Evolutionary conservation across 192 early-diverging fungal genomes (phyloP).

Genomic region (Coemansia sp.): DNA sequence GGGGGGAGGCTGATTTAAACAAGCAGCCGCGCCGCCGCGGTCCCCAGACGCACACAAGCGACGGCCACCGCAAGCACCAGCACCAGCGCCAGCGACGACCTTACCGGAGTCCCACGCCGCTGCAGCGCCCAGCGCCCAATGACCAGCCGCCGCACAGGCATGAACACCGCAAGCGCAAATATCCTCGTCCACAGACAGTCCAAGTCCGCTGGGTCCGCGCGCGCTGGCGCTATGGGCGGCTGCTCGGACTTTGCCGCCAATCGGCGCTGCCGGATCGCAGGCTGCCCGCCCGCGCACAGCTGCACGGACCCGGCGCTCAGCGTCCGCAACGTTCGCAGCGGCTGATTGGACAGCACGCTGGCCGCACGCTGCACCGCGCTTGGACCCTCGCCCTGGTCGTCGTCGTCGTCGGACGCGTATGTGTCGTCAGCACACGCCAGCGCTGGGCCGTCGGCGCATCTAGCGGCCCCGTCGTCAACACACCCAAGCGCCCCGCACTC

Average conservation of each 20-base stretch:
- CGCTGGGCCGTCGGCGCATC: neutral
- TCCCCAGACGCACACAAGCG: slow-evolving; percentile 13
- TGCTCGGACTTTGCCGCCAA: neutral
- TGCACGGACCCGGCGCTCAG: neutral
- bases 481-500: slow-evolving; percentile 22
- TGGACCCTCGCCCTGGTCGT: too few species aligned
- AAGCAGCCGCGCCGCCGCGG: neutral
- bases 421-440: too few species aligned
- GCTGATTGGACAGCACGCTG: neutral
- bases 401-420: neutral
- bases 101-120: neutral
- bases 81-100: slow-evolving; percentile 17
- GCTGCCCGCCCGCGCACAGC: neutral
- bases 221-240: neutral
- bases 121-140: slow-evolving; percentile 9
- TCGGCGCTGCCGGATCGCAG: neutral
- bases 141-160: slow-evolving; percentile 40
- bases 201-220: neutral
- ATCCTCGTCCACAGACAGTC: neutral
- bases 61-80: slow-evolving; percentile 5
- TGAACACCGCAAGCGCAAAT: slow-evolving; percentile 24
- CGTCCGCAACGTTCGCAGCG: neutral
- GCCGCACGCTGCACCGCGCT: neutral
- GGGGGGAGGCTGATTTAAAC: neutral
- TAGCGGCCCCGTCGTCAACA: neutral